A percentile compares a stretch with the other conserved stretches of the same genome.
Evolutionary conservation across 345 rosid genomes (phyloP).

Genomic region (Citrus sp.): DNA sequence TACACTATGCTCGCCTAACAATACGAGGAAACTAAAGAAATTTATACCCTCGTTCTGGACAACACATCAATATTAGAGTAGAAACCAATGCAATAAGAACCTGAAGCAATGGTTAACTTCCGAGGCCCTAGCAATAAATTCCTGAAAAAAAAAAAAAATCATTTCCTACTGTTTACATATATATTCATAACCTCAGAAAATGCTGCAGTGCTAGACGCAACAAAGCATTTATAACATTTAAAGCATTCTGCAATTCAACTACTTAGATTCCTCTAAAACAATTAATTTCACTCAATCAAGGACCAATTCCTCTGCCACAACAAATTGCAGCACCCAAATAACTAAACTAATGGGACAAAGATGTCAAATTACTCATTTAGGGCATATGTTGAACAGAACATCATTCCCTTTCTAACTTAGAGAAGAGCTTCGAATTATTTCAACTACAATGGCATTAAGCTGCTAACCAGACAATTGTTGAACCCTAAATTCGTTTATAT

Average conservation of each 20-base stretch:
- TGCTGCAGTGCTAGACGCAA: not conserved
- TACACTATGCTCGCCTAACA: not conserved
- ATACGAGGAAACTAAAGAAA: not conserved
- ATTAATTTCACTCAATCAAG: not conserved
- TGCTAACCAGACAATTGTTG: not conserved
- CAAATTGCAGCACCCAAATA: too few relatives aligned
- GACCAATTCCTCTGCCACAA: too few relatives aligned
- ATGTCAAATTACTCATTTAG: too few relatives aligned
- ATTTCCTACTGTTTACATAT: not conserved
- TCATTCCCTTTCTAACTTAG: not conserved
- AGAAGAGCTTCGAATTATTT: not conserved
- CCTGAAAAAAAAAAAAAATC: not conserved
- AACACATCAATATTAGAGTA: not conserved
- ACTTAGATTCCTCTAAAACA: not conserved
- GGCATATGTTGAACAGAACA: too few relatives aligned
- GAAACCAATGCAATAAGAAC: not conserved
- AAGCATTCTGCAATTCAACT: not conserved
- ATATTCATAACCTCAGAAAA: not conserved
- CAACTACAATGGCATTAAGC: not conserved
- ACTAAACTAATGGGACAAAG: too few relatives aligned
- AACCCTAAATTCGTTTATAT: not conserved
- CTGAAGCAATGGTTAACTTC: not conserved
- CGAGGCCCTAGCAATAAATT: not conserved
- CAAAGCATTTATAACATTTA: not conserved
- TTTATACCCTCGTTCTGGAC: too few relatives aligned